Base-by-base conservation (phyloP, 768 basidiomycete species). In the Mycena polygramma region DNA sequence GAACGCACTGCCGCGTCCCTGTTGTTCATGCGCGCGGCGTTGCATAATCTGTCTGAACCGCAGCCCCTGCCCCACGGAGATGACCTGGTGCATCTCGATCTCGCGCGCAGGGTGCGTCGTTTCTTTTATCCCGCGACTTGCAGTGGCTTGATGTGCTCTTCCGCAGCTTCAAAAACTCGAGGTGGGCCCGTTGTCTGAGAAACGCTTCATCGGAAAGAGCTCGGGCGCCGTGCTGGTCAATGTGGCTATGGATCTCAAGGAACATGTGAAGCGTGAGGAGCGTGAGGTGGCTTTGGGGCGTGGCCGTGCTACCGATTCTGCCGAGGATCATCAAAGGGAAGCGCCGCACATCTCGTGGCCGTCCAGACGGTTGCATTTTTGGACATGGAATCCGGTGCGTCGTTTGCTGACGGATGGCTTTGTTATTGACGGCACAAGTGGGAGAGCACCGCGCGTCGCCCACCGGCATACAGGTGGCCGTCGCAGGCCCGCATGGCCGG, bases 401-500 rank as follows among this genome's bases (percentile, higher is more conserved):
- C 3, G 30, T 30, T 30, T 30, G 30, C 30, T 30, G 30, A 30
- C 30, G 30, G 45, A 20, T 15, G 7, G 39, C 17, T 14, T n/a
- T 41, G 41, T 11, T 37, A n/a, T 15, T 57, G 36, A 19, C 2
- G 7, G 39, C 55, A 51, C 10, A 14, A 54, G 52, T 36, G 52
- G 52, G 52, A 54, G 35, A 54, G 14, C 14, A 54, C 55, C 6
- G 26, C 22, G 20, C 48, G 11, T 5, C 48, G 51, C 2, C 39
- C 48, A 6, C 53, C n/a, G 66, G 10, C 41, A 55, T 87, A 85
- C 74, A 41, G 7, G n/a, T 91, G 89, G 72, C 91, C 90, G 0
- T 82, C 86, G 1, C 66, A 78, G 0, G 89, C 88, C 53, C 85
- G 95, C 49, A 81, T 88, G 11, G 49, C 67, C 6, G 51, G 71